Base-by-base conservation (phyloP, 2,329 filamentous ascomycete genomes). In the Claviceps digitariae region DNA sequence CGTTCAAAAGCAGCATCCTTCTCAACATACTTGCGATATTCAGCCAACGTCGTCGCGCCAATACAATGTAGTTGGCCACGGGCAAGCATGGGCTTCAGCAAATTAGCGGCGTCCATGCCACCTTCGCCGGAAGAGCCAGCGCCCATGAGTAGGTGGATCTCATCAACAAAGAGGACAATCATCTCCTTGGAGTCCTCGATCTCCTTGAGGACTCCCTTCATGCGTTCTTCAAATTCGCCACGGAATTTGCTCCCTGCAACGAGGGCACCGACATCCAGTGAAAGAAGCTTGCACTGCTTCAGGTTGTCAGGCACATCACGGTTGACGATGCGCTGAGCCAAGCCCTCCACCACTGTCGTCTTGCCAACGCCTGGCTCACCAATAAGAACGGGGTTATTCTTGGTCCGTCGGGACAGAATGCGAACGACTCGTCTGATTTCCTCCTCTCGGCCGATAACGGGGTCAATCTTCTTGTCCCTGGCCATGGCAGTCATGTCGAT, bases 1-100 rank as follows among this genome's bases (percentile, higher is more conserved):
- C 93, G 88, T 71, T 98, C 93, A 67, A 98, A 98, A 48, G 93
- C 93, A 47, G 89, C 87, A 63, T 98, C 93, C 72, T 98, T 98
- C 69, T 98, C 93, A 58, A 98, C 95, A 71, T 98, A 97, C 70
- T 98, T 98, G 64, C 93, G 83, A 72, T 98, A 98, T 68, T 98
- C 93, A 57, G 83, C 82, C 55, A 98, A 79, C 1, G 93, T 98
- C 2, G 93, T 98, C 6, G 93, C 93, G 69, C 93, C 93, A 58
- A 98, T 97, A 65, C 93, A 98, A 76, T 98, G 93, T 55, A 98
- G 77, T 68, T 97, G 91, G 52, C 93, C 93, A 65, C 93, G 84
- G 56, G 93, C 93, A 60, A 98, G 81, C 91, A 97, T 97, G 54
- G 93, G 93, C 75, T 98, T 98, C 58, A 98, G 79, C 62, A 98